These are phyloP conservation scores for Fusarium caatingaense DNA, from an alignment of 2,329 filamentous ascomycete species.

Conservation along the genomic window DNA sequence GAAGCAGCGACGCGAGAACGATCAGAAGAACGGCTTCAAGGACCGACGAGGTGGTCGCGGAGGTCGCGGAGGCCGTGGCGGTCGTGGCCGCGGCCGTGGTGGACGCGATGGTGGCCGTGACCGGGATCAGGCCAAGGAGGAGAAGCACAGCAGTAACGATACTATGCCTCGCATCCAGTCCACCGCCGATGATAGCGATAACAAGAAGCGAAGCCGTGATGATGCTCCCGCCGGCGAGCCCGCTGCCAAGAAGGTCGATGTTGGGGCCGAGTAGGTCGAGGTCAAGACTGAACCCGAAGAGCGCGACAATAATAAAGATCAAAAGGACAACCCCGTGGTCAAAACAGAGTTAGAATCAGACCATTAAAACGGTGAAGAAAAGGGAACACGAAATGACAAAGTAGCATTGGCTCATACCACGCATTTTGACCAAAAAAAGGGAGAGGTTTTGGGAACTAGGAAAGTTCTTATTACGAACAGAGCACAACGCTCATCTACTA, in stretches of 20 bases:
- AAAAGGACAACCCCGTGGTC: background rate
- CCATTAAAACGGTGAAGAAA: background rate
- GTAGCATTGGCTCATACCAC: slow-evolving; percentile 39
- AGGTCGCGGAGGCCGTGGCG: slow-evolving; percentile 58
- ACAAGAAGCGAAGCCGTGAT: slow-evolving; percentile 67
- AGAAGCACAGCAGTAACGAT: slow-evolving; percentile 46
- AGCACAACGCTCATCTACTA: slow-evolving; percentile 24
- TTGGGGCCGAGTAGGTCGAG: slow-evolving; percentile 65
- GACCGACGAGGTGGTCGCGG: slow-evolving; percentile 59
- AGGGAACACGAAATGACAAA: slow-evolving; percentile 6
- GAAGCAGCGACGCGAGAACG: slow-evolving; percentile 72
- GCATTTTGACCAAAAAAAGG: slow-evolving; percentile 21
- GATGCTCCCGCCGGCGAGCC: slow-evolving; percentile 58
- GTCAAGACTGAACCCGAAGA: slow-evolving; percentile 54
- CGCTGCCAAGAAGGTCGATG: slow-evolving; percentile 72
- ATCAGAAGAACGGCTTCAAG: slow-evolving; percentile 70
- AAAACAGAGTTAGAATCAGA: slow-evolving; percentile 52
- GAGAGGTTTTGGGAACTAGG: slow-evolving; percentile 1
- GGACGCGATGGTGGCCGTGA: slow-evolving; percentile 56
- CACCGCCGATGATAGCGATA: slow-evolving; percentile 54
- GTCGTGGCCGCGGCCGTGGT: slow-evolving; percentile 56
- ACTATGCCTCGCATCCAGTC: slow-evolving; percentile 58
- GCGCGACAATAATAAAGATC: background rate
- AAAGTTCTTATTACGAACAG: slow-evolving; percentile 1
- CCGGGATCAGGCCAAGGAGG: slow-evolving; percentile 49